Conservation (phyloP, 495 filamentous ascomycete species). For the Cetradonia linearis region DNA sequence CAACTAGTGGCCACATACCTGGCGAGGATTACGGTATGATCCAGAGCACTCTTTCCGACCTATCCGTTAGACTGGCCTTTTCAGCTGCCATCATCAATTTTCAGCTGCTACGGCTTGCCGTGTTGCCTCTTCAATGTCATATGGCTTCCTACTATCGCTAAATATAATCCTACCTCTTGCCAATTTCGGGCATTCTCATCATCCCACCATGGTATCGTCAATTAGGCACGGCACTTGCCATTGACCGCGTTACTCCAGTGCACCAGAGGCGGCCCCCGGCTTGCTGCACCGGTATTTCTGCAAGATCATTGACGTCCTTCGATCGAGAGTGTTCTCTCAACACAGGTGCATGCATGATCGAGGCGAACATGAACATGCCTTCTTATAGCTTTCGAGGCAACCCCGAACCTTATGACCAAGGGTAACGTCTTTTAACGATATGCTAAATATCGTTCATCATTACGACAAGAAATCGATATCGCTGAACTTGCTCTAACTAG, state of each 20-base stretch:
- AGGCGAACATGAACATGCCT: neutral
- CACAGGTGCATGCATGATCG: neutral
- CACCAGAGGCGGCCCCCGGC: neutral
- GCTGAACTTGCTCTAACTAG: neutral
- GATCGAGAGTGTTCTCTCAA: neutral
- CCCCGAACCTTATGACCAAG: neutral
- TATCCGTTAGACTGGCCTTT: slow-evolving; percentile 13
- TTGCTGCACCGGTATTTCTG: neutral
- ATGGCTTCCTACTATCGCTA: neutral
- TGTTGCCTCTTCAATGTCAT: slow-evolving; percentile 1
- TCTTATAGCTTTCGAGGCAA: neutral
- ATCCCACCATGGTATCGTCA: neutral
- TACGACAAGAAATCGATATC: neutral
- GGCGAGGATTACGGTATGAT: neutral
- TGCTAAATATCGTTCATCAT: neutral
- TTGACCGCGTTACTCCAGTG: neutral
- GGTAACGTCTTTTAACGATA: neutral
- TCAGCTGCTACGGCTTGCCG: neutral
- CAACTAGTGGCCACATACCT: neutral
- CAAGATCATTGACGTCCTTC: neutral
- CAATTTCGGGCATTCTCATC: neutral
- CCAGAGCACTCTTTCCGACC: slow-evolving; percentile 1
- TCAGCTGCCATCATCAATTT: neutral
- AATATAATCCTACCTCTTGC: neutral
- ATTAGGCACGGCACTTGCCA: neutral